Base-by-base conservation (phyloP, 1,284 basidiomycete genomes). In the Leccinum pallidistipes region DNA sequence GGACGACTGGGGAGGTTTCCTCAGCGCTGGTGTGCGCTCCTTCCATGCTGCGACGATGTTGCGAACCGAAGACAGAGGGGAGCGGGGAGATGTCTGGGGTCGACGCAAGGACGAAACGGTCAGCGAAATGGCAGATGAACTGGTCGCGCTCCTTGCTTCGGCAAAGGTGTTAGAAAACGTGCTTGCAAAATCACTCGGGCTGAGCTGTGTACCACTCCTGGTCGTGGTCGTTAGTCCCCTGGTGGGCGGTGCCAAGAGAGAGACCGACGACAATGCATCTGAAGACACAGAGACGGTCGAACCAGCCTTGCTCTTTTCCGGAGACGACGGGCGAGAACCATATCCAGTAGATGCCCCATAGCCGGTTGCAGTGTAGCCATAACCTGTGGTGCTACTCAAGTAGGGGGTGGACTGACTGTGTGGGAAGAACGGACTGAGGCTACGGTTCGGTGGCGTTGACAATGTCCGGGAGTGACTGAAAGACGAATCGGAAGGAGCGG, bases 21-120 rank as follows among this genome's bases (percentile, higher is more conserved):
- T 77, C 43, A 74, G 69, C 49, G 73, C 75, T 3, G 79, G 87
- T 2, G 83, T 86, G 32, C 83, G 83, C 65, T 87, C 86, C 72
- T 88, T 91, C 91, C 92, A 94, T 6, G 88, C 81, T 0, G 86
- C 85, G 11, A 95, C 88, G 62, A 94, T 87, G 64, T 90, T 93
- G 29, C 88, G 82, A 38, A 94, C 89, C 11, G 86, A 86, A 0
- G 84, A 80, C 14, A 91, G 77, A 2, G 90, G 88, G 4, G 87
- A 89, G 6, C 86, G 82, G 7, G 88, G 86, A 2, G 86, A 85
- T 0, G 79, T 74, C 45, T 76, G 65, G 3, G 86, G 84, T 50
- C 85, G 80, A 34, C 85, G 83, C 14, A 87, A 75, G n/a, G 71
- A 31, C 0, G 71, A 76, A 49, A 74, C 68, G 0, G 62, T 64